phyloP scores from a whole-genome alignment of 2,329 filamentous ascomycete genomes.

The Xylaria multiplex region DNA sequence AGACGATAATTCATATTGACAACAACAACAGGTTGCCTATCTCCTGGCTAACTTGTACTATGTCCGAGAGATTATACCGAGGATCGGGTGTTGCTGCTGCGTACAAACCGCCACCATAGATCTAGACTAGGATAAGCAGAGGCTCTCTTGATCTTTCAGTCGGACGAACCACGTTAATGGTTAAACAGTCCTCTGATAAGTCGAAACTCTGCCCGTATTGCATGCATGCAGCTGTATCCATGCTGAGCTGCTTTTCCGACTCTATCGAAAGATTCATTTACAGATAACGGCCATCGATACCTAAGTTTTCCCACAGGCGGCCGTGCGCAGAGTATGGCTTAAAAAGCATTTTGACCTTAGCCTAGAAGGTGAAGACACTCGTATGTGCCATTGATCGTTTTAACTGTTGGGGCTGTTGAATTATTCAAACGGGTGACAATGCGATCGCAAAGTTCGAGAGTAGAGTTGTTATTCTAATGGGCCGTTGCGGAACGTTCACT shows the following conservation, averaged over 20 bases:
- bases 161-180: slow-evolving; percentile 56
- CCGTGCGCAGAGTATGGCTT: slow-evolving; percentile 55
- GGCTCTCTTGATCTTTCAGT: slow-evolving; percentile 47
- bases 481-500: neutral
- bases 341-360: slow-evolving; percentile 55
- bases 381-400: slow-evolving; percentile 50
- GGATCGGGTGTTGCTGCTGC: slow-evolving; percentile 60
- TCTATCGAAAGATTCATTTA: slow-evolving; percentile 54
- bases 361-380: slow-evolving; percentile 47
- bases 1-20: slow-evolving; percentile 66
- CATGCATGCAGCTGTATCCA: slow-evolving; percentile 59
- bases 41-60: slow-evolving; percentile 64
- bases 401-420: slow-evolving; percentile 31
- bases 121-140: slow-evolving; percentile 63
- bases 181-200: slow-evolving; percentile 61
- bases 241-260: slow-evolving; percentile 55
- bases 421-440: neutral
- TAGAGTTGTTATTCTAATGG: slow-evolving; percentile 1
- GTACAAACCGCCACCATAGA: slow-evolving; percentile 66
- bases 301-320: slow-evolving; percentile 51
- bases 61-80: slow-evolving; percentile 71
- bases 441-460: neutral
- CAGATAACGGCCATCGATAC: slow-evolving; percentile 51
- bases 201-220: slow-evolving; percentile 56
- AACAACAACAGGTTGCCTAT: slow-evolving; percentile 63